Base-by-base conservation (phyloP, 2,329 filamentous ascomycete genomes). In the Ramularia collo-cygni region DNA sequence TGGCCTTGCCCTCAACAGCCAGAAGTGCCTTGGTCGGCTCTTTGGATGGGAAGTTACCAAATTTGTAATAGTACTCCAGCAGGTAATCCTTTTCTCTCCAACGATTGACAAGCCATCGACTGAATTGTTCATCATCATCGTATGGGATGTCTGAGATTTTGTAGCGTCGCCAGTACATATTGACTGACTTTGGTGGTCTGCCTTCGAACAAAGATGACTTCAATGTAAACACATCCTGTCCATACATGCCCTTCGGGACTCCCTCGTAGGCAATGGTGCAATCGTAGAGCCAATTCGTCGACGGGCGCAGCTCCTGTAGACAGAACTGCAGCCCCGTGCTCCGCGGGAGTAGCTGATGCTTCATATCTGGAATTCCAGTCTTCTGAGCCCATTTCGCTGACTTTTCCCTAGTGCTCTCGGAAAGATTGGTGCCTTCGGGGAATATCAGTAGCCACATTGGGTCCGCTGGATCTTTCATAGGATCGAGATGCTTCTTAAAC, bases 181-280 rank as follows among this genome's bases (percentile, higher is more conserved):
- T 95, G 54, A 96, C 88, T 2, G 86, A 94, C 61, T 88, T 94
- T 4, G 92, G 92, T 1, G 88, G 81, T 0, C 85, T 82, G 30
- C 92, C 90, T 61, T 92, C 77, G 51, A 95, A 81, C 62, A 93
- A 96, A 18, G 86, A 92, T 42, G 85, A 85, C 1, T 78, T 76
- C 4, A 98, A 73, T 1, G 85, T 88, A 64, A 93, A 96, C 56
- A 85, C 79, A 35, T 93, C 79, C 60, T 95, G 87, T 16, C 88
- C 89, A 52, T 81, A 95, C 55, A 82, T 73, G 33, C 68, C 67
- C 72, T 75, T 90, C 82, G 85, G 84, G 35, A 95, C 78, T 21
- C 90, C 92, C 64, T 95, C 90, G 61, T 98, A 98, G 10, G 86
- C 89, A 39, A 98, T 79, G 0, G 92, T 96, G 64, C 90, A 95